A percentile compares a stretch with the other conserved stretches of the same genome.
These are phyloP conservation scores for Hyaloperonospora brassicae DNA, from an alignment of 352 stramenopile genomes.

Conservation along the genomic window DNA sequence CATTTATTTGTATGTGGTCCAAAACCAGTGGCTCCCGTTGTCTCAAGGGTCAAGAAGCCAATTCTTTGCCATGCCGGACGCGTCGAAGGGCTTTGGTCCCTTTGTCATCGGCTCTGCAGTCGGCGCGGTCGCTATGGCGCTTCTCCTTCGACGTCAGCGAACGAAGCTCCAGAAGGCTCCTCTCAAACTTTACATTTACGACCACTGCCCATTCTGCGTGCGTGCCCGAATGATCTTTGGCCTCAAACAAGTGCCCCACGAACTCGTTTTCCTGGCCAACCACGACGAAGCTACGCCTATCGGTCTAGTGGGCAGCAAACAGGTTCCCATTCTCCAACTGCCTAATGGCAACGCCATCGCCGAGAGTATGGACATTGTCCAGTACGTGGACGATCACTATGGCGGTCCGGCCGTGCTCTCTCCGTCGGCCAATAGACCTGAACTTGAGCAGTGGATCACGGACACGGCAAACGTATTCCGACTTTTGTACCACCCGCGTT, in stretches of 20 bases:
- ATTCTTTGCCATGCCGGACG: too few relatives aligned
- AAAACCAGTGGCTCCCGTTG: too few relatives aligned
- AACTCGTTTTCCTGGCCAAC: conserved; percentile 39
- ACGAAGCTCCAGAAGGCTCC: conserved; percentile 9
- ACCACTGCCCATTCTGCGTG: conserved; percentile 51
- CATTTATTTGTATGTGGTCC: too few relatives aligned
- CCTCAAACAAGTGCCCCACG: conserved; percentile 37
- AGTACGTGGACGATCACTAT: conserved; percentile 49
- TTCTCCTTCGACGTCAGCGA: conserved; percentile 7
- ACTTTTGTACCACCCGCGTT: conserved; percentile 36
- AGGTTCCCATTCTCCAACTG: conserved; percentile 44
- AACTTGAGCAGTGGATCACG: conserved; percentile 41
- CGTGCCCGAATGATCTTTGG: conserved; percentile 47
- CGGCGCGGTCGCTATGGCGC: background rate
- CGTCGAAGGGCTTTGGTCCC: background rate
- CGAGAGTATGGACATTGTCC: conserved; percentile 58
- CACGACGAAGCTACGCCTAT: conserved; percentile 52
- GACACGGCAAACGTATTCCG: conserved; percentile 28
- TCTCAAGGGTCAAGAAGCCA: too few relatives aligned
- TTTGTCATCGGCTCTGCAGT: background rate
- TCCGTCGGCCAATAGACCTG: conserved; percentile 26
- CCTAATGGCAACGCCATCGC: conserved; percentile 34
- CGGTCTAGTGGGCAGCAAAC: conserved; percentile 38
- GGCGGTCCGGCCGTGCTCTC: conserved; percentile 29
- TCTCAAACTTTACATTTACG: conserved; percentile 50